Conservation (phyloP, 352 stramenopile species). For the Halophytophthora polymorphica region DNA sequence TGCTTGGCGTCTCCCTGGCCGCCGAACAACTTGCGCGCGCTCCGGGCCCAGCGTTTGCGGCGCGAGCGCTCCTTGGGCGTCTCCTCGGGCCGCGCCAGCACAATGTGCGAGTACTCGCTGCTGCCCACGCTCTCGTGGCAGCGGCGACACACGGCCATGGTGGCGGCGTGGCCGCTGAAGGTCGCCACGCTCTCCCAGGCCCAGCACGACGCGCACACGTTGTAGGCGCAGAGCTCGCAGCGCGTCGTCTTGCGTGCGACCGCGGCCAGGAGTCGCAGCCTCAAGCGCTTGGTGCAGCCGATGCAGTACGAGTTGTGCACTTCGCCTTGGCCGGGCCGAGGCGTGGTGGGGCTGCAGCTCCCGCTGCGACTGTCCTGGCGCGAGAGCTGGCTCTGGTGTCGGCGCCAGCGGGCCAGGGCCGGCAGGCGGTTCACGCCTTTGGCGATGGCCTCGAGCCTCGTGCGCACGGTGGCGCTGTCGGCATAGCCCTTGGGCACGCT, state of each 20-base stretch:
- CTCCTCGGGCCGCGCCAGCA: constrained; percentile 9
- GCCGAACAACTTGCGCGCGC: too few relatives aligned
- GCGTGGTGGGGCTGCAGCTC: constrained; percentile 10
- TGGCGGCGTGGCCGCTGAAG: constrained; percentile 26
- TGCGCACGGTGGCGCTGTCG: constrained; percentile 20
- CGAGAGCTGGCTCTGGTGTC: constrained; percentile 7
- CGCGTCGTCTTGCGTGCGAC: constrained; percentile 29
- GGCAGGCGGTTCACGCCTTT: constrained; percentile 30
- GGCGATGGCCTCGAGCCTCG: constrained; percentile 22
- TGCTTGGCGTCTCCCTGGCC: too few relatives aligned
- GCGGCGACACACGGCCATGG: constrained; percentile 33
- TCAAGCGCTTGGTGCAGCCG: constrained; percentile 39
- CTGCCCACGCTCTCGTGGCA: constrained; percentile 40
- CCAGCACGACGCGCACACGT: constrained; percentile 38
- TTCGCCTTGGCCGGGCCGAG: constrained; percentile 5
- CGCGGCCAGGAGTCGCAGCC: constrained; percentile 27
- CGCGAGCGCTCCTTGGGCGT: neutral
- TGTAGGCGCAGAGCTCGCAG: constrained; percentile 47
- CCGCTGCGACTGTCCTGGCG: constrained; percentile 6
- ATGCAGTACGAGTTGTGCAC: constrained; percentile 33
- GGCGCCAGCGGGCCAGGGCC: constrained; percentile 25
- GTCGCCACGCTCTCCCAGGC: constrained; percentile 38
- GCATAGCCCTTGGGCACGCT: constrained; percentile 13
- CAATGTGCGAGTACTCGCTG: constrained; percentile 37
- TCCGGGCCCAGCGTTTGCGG: too few relatives aligned